Percentiles rank a stretch among this genome's conserved stretches.
Evolutionary conservation across 2,329 filamentous ascomycete species (phyloP).

Genomic region (Aspergillus latus): DNA sequence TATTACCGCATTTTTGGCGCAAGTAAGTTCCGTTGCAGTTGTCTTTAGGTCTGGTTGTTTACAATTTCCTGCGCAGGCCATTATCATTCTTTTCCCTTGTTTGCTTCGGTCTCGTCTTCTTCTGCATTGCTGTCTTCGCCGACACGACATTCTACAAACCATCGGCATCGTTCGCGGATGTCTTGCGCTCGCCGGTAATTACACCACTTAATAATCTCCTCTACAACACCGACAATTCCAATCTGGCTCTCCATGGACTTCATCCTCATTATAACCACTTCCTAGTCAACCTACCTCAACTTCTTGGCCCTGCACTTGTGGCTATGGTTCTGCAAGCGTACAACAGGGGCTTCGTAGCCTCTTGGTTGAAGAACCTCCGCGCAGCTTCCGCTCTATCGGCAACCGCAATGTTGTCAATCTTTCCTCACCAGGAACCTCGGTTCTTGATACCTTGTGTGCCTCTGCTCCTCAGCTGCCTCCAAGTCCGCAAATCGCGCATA

Average conservation of each 20-base stretch:
- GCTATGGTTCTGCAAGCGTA: constrained; percentile 54
- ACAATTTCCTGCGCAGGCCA: constrained; percentile 45
- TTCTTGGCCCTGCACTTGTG: constrained; percentile 68
- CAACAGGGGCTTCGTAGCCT: constrained; percentile 30
- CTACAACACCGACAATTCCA: constrained; percentile 70
- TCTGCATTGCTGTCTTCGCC: constrained; percentile 70
- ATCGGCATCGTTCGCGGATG: constrained; percentile 36
- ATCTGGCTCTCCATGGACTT: constrained; percentile 72
- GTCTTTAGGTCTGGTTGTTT: constrained; percentile 3
- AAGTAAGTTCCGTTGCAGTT: constrained; percentile 58
- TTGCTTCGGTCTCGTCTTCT: constrained; percentile 65
- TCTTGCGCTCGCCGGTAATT: constrained; percentile 61
- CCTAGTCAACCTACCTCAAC: constrained; percentile 67
- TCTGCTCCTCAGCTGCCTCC: constrained; percentile 51
- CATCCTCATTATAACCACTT: constrained; percentile 79
- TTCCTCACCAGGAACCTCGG: constrained; percentile 54
- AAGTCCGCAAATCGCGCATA: constrained; percentile 40
- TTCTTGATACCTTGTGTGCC: constrained; percentile 54
- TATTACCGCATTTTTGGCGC: constrained; percentile 81
- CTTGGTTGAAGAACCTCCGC: constrained; percentile 40
- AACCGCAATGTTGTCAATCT: constrained; percentile 45
- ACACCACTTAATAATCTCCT: constrained; percentile 75
- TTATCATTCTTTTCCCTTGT: constrained; percentile 62
- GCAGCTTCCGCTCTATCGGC: constrained; percentile 47
- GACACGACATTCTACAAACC: constrained; percentile 80